Evolutionary conservation across 495 filamentous ascomycete genomes (phyloP).

Genomic region (Cercophora samala): DNA sequence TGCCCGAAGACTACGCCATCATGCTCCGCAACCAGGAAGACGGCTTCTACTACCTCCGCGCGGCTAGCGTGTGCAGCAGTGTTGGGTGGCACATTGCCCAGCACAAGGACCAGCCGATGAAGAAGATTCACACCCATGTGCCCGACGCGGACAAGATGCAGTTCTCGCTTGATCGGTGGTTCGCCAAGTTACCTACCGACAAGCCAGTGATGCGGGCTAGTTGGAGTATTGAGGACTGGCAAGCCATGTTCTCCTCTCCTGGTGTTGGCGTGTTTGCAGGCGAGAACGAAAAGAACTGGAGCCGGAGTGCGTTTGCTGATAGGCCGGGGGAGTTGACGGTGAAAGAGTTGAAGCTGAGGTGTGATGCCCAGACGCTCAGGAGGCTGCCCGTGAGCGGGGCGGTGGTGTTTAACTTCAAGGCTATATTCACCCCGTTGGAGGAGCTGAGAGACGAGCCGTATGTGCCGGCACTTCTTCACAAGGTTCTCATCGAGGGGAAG

Average conservation of each 20-base stretch:
- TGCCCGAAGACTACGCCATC: constrained; percentile 86
- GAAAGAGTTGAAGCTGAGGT: constrained; percentile 68
- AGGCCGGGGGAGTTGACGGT: constrained; percentile 45
- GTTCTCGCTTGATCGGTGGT: constrained; percentile 87
- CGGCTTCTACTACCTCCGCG: constrained; percentile 73
- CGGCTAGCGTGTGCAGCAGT: constrained; percentile 73
- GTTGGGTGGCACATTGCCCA: constrained; percentile 76
- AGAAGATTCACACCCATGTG: constrained; percentile 73
- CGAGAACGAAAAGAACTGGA: constrained; percentile 16
- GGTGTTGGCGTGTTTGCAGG: not conserved
- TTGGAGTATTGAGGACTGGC: constrained; percentile 80
- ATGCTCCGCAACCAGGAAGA: constrained; percentile 68
- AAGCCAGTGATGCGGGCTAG: constrained; percentile 80
- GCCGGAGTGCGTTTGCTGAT: constrained; percentile 21
- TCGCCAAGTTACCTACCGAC: constrained; percentile 71
- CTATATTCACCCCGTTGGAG: constrained; percentile 71
- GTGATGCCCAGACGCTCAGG: constrained; percentile 89
- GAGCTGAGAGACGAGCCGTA: constrained; percentile 74
- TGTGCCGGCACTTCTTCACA: constrained; percentile 64
- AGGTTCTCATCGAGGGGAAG: constrained; percentile 71
- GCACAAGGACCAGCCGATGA: constrained; percentile 70
- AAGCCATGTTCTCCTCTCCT: constrained; percentile 59
- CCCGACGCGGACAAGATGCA: constrained; percentile 91
- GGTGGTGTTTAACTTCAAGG: constrained; percentile 90
- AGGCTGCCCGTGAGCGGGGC: constrained; percentile 72